Conservation (phyloP, 768 basidiomycete species). For the Russula compacta region DNA sequence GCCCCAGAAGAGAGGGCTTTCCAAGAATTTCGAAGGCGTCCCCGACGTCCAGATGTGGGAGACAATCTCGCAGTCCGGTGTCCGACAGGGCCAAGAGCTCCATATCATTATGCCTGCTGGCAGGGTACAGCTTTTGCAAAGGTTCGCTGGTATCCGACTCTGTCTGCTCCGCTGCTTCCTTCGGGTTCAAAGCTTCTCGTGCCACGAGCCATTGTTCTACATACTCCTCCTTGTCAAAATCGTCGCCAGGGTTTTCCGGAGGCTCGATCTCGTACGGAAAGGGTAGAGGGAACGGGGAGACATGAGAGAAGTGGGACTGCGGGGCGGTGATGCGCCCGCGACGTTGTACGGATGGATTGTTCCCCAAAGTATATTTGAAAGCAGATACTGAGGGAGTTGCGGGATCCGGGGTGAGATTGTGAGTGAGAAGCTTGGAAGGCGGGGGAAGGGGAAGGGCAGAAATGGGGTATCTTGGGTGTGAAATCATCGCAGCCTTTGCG, state of each 20-base stretch:
- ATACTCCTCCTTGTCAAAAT: conserved; percentile 46
- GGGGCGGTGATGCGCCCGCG: conserved; percentile 52
- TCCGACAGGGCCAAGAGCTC: conserved; percentile 68
- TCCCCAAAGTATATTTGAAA: conserved; percentile 43
- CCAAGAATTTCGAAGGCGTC: conserved; percentile 69
- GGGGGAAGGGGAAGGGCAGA: conserved; percentile 47
- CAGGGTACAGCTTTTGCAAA: conserved; percentile 38
- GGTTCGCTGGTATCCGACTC: conserved; percentile 24
- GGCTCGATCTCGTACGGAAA: conserved; percentile 75
- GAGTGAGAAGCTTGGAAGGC: conserved; percentile 31
- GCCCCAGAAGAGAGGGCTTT: conserved; percentile 39
- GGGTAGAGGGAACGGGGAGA: conserved; percentile 69
- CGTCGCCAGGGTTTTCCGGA: conserved; percentile 39
- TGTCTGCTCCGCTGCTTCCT: conserved; percentile 20
- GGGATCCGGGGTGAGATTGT: conserved; percentile 51
- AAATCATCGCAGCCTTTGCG: neutral
- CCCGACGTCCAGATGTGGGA: conserved; percentile 82
- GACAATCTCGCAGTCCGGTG: conserved; percentile 57
- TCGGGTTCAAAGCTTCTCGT: conserved; percentile 46
- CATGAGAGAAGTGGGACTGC: conserved; percentile 66
- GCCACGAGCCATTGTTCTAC: conserved; percentile 71
- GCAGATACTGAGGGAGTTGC: conserved; percentile 40
- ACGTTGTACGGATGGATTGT: conserved; percentile 57
- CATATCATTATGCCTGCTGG: conserved; percentile 42
- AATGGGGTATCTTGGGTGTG: conserved; percentile 31